Percentiles rank a stretch among this genome's conserved stretches.
Evolutionary conservation across 83 land plant species (phyloP).

Genomic region (Diphasiastrum complanatum): DNA sequence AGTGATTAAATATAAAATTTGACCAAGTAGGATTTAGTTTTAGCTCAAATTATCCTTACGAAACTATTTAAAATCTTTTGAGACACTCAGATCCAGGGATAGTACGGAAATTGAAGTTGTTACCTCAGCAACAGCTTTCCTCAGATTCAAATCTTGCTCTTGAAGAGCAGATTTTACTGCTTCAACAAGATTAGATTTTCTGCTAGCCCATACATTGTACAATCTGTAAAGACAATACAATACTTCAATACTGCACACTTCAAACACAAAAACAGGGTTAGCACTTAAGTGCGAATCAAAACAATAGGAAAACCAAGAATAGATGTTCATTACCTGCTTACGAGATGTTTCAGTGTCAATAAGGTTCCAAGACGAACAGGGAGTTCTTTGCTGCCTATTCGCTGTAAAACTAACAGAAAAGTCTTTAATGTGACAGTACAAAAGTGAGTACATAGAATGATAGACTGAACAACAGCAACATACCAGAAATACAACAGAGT

Average conservation of each 20-base stretch:
- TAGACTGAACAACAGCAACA: too few relatives aligned
- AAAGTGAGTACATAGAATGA: not conserved
- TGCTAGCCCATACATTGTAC: constrained; percentile 65
- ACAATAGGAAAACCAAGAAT: not conserved
- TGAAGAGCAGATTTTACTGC: constrained; percentile 59
- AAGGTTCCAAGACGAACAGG: constrained; percentile 61
- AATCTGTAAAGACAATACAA: constrained; percentile 39
- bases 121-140: constrained; percentile 90
- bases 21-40: too few relatives aligned
- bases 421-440: not conserved
- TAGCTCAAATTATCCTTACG: too few relatives aligned
- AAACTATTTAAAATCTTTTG: too few relatives aligned
- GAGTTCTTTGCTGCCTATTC: constrained; percentile 56
- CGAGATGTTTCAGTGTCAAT: constrained; percentile 71
- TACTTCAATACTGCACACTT: not conserved
- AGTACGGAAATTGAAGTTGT: not conserved
- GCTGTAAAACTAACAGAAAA: constrained; percentile 11
- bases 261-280: not conserved
- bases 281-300: not conserved
- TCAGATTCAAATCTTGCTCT: constrained; percentile 59
- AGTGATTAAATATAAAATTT: too few relatives aligned
- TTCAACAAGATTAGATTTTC: constrained; percentile 55
- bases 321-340: constrained; percentile 62
- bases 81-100: not conserved
- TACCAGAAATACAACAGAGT: too few relatives aligned